These are phyloP conservation scores for Drechmeria coniospora DNA, from an alignment of 2,329 filamentous ascomycete genomes.

Conservation along the genomic window DNA sequence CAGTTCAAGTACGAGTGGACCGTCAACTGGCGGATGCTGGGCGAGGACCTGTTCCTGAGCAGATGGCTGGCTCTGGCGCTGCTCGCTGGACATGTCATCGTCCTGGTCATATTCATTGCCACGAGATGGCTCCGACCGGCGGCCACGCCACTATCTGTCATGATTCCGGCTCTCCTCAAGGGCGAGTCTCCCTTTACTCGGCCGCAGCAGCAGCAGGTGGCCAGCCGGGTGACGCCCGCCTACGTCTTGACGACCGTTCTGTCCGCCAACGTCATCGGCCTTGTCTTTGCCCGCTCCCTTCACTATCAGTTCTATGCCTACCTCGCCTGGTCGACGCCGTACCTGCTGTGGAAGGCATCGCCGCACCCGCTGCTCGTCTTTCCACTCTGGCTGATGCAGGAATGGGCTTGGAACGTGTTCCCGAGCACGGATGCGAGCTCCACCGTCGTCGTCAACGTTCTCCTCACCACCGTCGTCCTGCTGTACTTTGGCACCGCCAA, in stretches of 20 bases:
- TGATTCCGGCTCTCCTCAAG: constrained; percentile 30
- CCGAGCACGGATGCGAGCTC: constrained; percentile 54
- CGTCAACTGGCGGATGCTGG: constrained; percentile 95
- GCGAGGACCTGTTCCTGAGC: constrained; percentile 63
- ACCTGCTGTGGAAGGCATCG: constrained; percentile 67
- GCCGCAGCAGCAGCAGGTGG: constrained; percentile 40
- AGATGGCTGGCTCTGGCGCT: constrained; percentile 52
- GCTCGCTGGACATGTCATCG: constrained; percentile 45
- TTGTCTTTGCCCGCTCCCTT: constrained; percentile 74
- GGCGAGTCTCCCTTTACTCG: constrained; percentile 28
- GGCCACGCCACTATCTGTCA: constrained; percentile 36
- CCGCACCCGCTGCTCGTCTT: constrained; percentile 53
- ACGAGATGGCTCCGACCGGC: constrained; percentile 61
- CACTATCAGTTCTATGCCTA: constrained; percentile 96
- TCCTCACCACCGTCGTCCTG: constrained; percentile 50
- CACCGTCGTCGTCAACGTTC: constrained; percentile 48
- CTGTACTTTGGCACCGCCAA: constrained; percentile 41
- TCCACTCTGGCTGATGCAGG: constrained; percentile 59
- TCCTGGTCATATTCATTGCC: constrained; percentile 51
- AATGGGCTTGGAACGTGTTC: constrained; percentile 89
- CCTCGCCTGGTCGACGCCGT: constrained; percentile 77
- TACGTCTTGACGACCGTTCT: constrained; percentile 68
- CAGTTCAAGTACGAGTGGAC: constrained; percentile 97
- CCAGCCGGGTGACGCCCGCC: constrained; percentile 45
- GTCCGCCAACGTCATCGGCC: constrained; percentile 60